A percentile compares a stretch with the other conserved stretches of the same genome.
These are phyloP conservation scores for Leccinum barrowsii DNA, from an alignment of 768 basidiomycete species.

Conservation along the genomic window DNA sequence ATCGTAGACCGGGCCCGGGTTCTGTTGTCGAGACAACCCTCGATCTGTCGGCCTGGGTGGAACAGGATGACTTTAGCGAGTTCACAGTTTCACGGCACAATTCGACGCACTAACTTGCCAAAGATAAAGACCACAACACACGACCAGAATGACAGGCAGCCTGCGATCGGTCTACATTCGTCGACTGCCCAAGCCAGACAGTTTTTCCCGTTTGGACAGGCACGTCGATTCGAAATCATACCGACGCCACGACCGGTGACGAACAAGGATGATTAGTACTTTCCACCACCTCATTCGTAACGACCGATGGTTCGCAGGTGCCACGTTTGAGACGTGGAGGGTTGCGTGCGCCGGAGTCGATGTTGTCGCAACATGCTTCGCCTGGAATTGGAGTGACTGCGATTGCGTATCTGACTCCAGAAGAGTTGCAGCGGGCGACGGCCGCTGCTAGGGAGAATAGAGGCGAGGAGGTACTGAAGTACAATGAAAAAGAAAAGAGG, in stretches of 20 bases:
- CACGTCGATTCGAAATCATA: conserved; percentile 41
- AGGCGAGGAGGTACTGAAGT: conserved; percentile 5
- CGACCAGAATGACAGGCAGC: conserved; percentile 9
- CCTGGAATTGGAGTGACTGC: conserved; percentile 25
- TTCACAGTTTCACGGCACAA: conserved; percentile 66
- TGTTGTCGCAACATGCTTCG: conserved; percentile 47
- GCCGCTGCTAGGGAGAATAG: conserved; percentile 1
- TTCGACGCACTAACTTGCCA: conserved; percentile 33
- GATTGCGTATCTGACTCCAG: conserved; percentile 20
- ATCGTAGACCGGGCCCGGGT: conserved; percentile 16
- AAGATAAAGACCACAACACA: conserved; percentile 22
- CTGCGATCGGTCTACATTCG: conserved; percentile 12
- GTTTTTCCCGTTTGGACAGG: conserved; percentile 52
- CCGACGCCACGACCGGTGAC: conserved; percentile 30
- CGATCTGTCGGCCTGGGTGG: conserved; percentile 55
- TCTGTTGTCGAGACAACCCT: conserved; percentile 32
- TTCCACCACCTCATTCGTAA: conserved; percentile 28
- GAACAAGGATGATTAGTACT: conserved; percentile 32
- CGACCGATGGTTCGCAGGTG: conserved; percentile 32
- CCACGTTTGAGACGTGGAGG: conserved; percentile 69
- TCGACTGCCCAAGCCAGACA: conserved; percentile 36
- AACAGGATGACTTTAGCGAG: conserved; percentile 65
- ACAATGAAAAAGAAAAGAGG: background rate
- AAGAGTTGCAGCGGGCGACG: conserved; percentile 21
- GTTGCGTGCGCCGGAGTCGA: conserved; percentile 58